Base-by-base conservation (phyloP, 2,329 filamentous ascomycete species). In the Stemphylium vesicarium region DNA sequence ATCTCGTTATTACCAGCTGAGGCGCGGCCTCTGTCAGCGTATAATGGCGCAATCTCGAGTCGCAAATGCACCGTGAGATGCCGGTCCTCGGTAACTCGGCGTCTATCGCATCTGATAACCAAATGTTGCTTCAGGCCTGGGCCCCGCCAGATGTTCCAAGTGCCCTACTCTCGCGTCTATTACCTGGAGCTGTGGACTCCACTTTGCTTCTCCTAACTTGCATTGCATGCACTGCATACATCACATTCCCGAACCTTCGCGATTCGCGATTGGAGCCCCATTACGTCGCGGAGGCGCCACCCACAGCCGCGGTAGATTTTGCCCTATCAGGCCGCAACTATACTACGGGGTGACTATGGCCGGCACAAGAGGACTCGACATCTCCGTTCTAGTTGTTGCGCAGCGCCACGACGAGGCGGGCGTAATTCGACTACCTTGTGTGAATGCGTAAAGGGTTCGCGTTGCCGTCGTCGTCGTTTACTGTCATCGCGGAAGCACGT, bases 51-150 rank as follows among this genome's bases (percentile, higher is more conserved):
- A 41, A 8, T 40, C 12, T 52, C 47, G 31, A 46, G 24, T 24
- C 26, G 32, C 45, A 29, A 40, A 29, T 45, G 22, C 40, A 31
- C 33, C 36, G 43, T 53, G 16, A 32, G 48, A 32, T 32, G 22
- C 43, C 52, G 48, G 44, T 36, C 29, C 29, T 33, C 47, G 51
- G 45, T 18, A 20, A 22, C 45, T 54, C 40, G 46, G 53, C 49
- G 31, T 22, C 16, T 18, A 38, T 42, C 32, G 44, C 56, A 59
- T 59, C 56, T 59, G 56, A 59, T 59, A 59, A 59, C 43, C 40
- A 37, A 26, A 45, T 24, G 22, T 18, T 24, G 29, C 18, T 16
- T 32, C 31, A 35, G 39, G 18, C 22, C 32, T 26, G 39, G 26
- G 36, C 39, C 48, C 40, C 46, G 24, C 36, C 36, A 20, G 47